These are phyloP conservation scores for Rosa lucieae DNA, from an alignment of 306 rosid species.

Conservation along the genomic window DNA sequence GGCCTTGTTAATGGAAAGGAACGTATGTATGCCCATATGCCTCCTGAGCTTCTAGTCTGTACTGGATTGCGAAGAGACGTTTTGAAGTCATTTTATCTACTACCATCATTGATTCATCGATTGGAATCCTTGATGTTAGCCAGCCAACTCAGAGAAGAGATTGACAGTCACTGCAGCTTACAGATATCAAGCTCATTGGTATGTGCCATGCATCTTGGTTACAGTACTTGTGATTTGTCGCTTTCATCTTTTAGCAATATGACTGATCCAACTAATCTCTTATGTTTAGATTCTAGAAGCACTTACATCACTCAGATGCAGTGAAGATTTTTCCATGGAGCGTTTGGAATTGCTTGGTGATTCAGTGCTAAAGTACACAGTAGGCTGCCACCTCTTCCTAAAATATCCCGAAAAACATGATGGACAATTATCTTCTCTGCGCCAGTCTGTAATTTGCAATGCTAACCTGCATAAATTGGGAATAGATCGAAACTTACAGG, in stretches of 20 bases:
- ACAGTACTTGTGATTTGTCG: conserved; percentile 14
- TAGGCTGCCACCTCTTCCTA: conserved; percentile 82
- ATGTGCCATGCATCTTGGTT: conserved; percentile 24
- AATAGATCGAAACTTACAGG: conserved; percentile 69
- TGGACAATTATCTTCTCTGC: conserved; percentile 64
- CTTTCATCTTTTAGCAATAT: conserved; percentile 13
- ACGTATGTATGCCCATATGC: conserved; percentile 70
- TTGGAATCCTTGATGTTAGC: conserved; percentile 83
- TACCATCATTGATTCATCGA: conserved; percentile 87
- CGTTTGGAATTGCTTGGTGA: conserved; percentile 97
- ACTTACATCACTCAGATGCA: conserved; percentile 75
- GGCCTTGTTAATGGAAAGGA: conserved; percentile 40
- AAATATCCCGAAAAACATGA: conserved; percentile 73
- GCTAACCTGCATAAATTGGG: conserved; percentile 73
- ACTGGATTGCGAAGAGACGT: conserved; percentile 60
- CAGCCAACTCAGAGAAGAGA: conserved; percentile 83
- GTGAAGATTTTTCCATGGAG: conserved; percentile 82
- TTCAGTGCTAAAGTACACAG: conserved; percentile 78
- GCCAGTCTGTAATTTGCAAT: conserved; percentile 57
- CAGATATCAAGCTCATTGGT: conserved; percentile 72
- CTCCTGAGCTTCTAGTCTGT: conserved; percentile 76
- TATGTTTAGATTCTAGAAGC: conserved; percentile 78
- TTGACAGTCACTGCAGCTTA: conserved; percentile 42
- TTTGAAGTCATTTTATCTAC: conserved; percentile 66
- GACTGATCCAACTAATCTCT: conserved; percentile 17